These are phyloP conservation scores for Microbotryum saponariae DNA, from an alignment of 1,284 basidiomycete species.

Conservation along the genomic window DNA sequence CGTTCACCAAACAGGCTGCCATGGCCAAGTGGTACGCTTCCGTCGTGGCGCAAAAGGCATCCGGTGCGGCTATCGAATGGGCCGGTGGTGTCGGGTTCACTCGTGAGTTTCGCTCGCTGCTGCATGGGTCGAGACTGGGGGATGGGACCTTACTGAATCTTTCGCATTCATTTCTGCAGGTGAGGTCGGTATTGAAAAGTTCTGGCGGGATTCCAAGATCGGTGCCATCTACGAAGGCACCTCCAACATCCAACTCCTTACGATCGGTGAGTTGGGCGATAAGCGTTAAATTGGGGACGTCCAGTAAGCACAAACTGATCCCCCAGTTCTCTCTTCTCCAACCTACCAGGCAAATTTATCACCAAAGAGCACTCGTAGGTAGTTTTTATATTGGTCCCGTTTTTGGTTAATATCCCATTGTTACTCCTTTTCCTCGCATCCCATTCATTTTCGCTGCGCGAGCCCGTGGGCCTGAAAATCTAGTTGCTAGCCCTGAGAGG, in stretches of 20 bases:
- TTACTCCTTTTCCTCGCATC: too few species aligned
- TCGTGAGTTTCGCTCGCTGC: not conserved
- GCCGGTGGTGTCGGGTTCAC: conserved; percentile 92
- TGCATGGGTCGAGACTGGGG: not conserved
- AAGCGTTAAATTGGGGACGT: too few species aligned
- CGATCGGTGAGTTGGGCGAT: conserved; percentile 72
- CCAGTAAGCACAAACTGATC: too few species aligned
- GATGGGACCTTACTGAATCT: not conserved
- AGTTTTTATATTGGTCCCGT: not conserved
- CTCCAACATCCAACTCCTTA: conserved; percentile 92
- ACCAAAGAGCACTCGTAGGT: conserved; percentile 22
- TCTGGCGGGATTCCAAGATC: conserved; percentile 79
- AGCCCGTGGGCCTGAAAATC: too few species aligned
- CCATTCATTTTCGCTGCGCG: too few species aligned
- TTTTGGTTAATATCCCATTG: too few species aligned
- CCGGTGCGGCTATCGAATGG: conserved; percentile 92
- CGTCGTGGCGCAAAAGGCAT: conserved; percentile 78
- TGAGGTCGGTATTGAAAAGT: conserved; percentile 37
- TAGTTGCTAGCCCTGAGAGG: too few species aligned
- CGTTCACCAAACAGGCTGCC: conserved; percentile 79
- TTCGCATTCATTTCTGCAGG: not conserved
- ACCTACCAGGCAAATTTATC: conserved; percentile 19
- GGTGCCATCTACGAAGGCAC: conserved; percentile 70
- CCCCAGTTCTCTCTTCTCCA: too few species aligned
- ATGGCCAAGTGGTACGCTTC: conserved; percentile 65